Evolutionary conservation across 352 stramenopile species (phyloP).

Genomic region (Globisporangium spiculum): DNA sequence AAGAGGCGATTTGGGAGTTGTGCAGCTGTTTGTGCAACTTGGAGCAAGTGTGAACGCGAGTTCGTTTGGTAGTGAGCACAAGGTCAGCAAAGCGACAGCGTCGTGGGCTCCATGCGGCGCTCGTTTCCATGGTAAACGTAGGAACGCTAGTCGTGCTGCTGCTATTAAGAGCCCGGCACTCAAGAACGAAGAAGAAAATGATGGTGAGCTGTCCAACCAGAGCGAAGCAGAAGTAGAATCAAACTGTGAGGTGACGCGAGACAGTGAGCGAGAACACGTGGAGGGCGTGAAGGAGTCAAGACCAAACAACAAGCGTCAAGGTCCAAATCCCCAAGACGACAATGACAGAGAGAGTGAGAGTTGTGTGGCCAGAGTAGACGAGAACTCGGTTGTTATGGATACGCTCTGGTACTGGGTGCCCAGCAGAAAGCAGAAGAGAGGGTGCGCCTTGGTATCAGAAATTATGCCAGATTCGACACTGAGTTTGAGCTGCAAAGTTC

Average conservation of each 20-base stretch:
- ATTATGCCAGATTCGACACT: not conserved
- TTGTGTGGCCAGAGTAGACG: not conserved
- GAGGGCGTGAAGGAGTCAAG: not conserved
- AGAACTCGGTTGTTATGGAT: conserved; percentile 8
- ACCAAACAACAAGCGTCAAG: not conserved
- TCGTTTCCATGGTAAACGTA: conserved; percentile 8
- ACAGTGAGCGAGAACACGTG: not conserved
- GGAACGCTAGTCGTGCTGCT: not conserved
- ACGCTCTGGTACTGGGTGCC: conserved; percentile 17
- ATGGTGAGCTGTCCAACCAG: not conserved
- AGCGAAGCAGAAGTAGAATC: not conserved
- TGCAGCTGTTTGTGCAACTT: conserved; percentile 37
- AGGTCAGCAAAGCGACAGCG: conserved; percentile 20
- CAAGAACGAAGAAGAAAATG: not conserved
- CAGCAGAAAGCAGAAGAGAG: not conserved
- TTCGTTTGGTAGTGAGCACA: not conserved
- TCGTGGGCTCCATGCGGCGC: conserved; percentile 44
- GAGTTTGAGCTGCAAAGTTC: not conserved
- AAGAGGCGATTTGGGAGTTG: conserved; percentile 28
- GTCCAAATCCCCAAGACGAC: not conserved
- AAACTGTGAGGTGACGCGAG: not conserved
- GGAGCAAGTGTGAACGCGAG: conserved; percentile 35
- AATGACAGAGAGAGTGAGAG: too few species aligned
- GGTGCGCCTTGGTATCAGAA: not conserved
- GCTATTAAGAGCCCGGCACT: not conserved